Evolutionary conservation across 2,329 filamentous ascomycete genomes (phyloP).

Genomic region (Beauveria sp.): DNA sequence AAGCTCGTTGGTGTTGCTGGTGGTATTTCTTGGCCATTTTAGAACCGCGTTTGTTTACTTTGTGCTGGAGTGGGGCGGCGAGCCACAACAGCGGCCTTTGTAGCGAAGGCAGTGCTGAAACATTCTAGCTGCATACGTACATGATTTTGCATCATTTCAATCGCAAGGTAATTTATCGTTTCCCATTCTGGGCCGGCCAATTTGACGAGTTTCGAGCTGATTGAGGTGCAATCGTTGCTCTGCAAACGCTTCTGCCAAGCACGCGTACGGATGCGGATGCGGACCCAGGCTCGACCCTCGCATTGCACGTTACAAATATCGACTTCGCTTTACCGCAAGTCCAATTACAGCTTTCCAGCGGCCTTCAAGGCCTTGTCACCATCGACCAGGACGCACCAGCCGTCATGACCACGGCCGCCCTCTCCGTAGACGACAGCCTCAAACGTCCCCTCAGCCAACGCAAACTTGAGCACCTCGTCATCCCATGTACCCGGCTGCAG

Average conservation of each 20-base stretch:
- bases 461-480: conserved; percentile 63
- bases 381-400: conserved; percentile 84
- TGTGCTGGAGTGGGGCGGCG: conserved; percentile 13
- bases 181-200: too few relatives aligned
- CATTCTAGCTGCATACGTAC: neutral
- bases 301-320: too few relatives aligned
- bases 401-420: conserved; percentile 59
- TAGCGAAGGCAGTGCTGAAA: neutral
- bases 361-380: conserved; percentile 57
- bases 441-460: conserved; percentile 53
- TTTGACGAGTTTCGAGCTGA: too few relatives aligned
- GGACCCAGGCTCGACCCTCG: too few relatives aligned
- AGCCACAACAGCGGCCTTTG: neutral
- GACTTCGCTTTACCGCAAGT: too few relatives aligned
- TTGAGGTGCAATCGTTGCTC: too few relatives aligned
- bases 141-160: neutral
- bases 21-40: neutral
- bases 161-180: neutral
- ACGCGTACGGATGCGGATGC: too few relatives aligned
- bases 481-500: conserved; percentile 88
- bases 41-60: conserved; percentile 27
- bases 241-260: too few relatives aligned
- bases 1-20: neutral
- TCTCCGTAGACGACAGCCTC: conserved; percentile 60
- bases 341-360: conserved; percentile 42